Evolutionary conservation across 202 grass and related monocot genomes (phyloP).

Genomic region (Zizania palustris): DNA sequence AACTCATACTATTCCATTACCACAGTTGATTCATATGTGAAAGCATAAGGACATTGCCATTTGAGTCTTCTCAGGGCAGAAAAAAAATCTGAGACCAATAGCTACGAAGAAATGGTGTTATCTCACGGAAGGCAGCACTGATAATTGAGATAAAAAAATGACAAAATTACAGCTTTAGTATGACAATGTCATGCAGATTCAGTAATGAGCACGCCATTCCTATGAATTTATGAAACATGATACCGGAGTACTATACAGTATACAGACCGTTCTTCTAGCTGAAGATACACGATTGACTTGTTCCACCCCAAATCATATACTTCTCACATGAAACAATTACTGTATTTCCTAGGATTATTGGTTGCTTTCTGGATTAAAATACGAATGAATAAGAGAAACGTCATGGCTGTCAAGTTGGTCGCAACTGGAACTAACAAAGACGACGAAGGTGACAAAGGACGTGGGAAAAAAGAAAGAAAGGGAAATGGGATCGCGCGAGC

Average conservation of each 20-base stretch:
- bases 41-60: background rate
- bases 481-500: background rate
- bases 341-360: background rate
- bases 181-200: background rate
- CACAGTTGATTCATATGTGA: background rate
- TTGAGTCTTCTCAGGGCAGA: background rate
- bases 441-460: background rate
- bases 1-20: background rate
- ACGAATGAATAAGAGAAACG: background rate
- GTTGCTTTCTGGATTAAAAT: background rate
- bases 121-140: background rate
- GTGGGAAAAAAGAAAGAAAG: background rate
- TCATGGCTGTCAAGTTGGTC: background rate
- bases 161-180: background rate
- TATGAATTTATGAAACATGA: background rate
- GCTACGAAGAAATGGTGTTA: background rate
- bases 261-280: too few relatives aligned
- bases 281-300: background rate
- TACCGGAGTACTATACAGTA: too few relatives aligned
- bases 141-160: background rate
- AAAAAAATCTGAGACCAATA: constrained; percentile 1
- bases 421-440: background rate
- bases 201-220: background rate
- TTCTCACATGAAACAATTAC: background rate
- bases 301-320: background rate